Evolutionary conservation across 495 filamentous ascomycete species (phyloP).

Genomic region (Chaetomium tenue): DNA sequence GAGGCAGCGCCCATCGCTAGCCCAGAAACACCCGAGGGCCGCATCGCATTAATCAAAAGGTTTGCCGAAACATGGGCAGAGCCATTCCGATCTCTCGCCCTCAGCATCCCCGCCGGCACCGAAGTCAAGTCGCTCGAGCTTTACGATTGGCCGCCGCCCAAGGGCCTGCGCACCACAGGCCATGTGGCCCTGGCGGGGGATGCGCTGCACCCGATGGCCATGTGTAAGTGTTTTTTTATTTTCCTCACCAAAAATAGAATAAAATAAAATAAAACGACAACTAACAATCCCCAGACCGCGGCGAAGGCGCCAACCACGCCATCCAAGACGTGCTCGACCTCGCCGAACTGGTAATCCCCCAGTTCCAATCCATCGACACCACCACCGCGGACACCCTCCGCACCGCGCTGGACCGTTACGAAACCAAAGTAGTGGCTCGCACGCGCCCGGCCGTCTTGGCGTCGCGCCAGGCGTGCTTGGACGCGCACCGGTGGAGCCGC

Average conservation of each 20-base stretch:
- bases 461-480: constrained; percentile 60
- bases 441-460: constrained; percentile 52
- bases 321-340: constrained; percentile 42
- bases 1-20: constrained; percentile 33
- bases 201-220: constrained; percentile 62
- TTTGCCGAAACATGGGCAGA: constrained; percentile 55
- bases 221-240: constrained; percentile 46
- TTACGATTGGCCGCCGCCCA: constrained; percentile 54
- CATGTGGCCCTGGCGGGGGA: constrained; percentile 57
- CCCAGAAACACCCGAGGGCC: constrained; percentile 42
- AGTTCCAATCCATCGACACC: not conserved
- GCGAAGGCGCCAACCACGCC: constrained; percentile 48
- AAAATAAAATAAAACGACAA: not conserved
- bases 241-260: not conserved
- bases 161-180: constrained; percentile 32
- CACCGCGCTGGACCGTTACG: constrained; percentile 48
- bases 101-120: constrained; percentile 46
- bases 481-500: constrained; percentile 58
- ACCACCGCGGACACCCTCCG: constrained; percentile 25
- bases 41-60: constrained; percentile 52
- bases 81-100: constrained; percentile 52
- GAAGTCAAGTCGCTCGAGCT: constrained; percentile 53
- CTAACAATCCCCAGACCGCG: constrained; percentile 39
- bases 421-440: constrained; percentile 51
- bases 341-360: constrained; percentile 24